phyloP scores from a whole-genome alignment of 306 rosid species.

The Malus asiatica region DNA sequence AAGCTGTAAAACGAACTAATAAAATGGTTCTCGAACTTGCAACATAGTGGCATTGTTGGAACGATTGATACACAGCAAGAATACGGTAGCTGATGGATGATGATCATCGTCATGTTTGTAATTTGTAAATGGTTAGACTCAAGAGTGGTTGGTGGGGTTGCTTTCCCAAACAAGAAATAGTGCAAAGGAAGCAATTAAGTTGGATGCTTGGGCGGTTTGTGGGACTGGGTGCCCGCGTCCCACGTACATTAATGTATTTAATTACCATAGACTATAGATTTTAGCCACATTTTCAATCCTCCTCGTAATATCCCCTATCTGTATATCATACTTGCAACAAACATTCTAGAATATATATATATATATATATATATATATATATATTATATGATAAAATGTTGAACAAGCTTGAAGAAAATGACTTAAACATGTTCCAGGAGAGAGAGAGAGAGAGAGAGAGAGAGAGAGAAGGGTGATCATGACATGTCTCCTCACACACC shows the following conservation, averaged over 20 bases:
- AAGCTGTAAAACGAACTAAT: background rate
- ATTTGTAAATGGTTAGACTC: background rate
- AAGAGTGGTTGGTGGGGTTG: slow-evolving; percentile 71
- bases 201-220: slow-evolving; percentile 73
- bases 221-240: slow-evolving; percentile 57
- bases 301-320: background rate
- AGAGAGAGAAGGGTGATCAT: slow-evolving; percentile 22
- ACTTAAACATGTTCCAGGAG: background rate
- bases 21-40: background rate
- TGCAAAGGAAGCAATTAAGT: slow-evolving; percentile 53
- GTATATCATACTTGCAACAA: background rate
- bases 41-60: background rate
- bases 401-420: slow-evolving; percentile 15
- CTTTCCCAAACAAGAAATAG: slow-evolving; percentile 68
- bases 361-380: too few species aligned
- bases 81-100: too few species aligned
- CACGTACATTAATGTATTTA: slow-evolving; percentile 47
- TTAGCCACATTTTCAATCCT: slow-evolving; percentile 14
- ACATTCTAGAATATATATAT: slow-evolving; percentile 32
- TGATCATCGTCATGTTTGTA: too few species aligned
- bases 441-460: background rate
- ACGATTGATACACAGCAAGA: too few species aligned
- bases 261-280: background rate
- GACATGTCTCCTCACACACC: slow-evolving; percentile 42
- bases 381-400: background rate